Percentiles rank a stretch among this genome's conserved stretches.
Evolutionary conservation across 441 rosid species (phyloP).

Genomic region (Hura crepitans): DNA sequence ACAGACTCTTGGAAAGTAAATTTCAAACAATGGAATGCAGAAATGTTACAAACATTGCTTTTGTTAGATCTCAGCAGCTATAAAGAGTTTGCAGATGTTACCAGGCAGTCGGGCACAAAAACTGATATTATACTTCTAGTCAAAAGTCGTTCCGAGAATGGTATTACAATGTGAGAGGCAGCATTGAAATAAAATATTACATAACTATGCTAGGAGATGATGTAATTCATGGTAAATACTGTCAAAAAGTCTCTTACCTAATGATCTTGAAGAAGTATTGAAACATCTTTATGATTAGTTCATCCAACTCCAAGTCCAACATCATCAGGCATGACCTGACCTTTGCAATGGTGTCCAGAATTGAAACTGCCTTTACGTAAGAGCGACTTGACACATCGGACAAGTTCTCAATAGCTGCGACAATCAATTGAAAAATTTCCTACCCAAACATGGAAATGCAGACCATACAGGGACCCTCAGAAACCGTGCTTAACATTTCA

Average conservation of each 20-base stretch:
- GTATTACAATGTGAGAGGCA: not conserved
- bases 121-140: not conserved
- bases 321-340: conserved; percentile 89
- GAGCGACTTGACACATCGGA: conserved; percentile 55
- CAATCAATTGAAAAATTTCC: conserved; percentile 37
- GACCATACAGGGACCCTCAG: conserved; percentile 7
- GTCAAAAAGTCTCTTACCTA: conserved; percentile 27
- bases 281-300: conserved; percentile 73
- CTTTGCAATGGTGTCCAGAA: conserved; percentile 84
- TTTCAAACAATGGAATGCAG: not conserved
- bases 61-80: not conserved
- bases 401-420: conserved; percentile 60
- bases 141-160: not conserved
- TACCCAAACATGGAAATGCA: conserved; percentile 23
- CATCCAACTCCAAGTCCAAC: conserved; percentile 90
- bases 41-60: not conserved
- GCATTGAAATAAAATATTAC: not conserved
- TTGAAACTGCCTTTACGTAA: conserved; percentile 57
- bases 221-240: not conserved
- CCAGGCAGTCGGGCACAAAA: not conserved
- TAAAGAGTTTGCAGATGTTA: not conserved
- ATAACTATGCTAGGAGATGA: not conserved
- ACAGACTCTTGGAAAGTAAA: not conserved
- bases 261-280: conserved; percentile 37
- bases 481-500: conserved; percentile 11